phyloP scores from a whole-genome alignment of 1,284 basidiomycete species.

The Fomitopsis pinicola region DNA sequence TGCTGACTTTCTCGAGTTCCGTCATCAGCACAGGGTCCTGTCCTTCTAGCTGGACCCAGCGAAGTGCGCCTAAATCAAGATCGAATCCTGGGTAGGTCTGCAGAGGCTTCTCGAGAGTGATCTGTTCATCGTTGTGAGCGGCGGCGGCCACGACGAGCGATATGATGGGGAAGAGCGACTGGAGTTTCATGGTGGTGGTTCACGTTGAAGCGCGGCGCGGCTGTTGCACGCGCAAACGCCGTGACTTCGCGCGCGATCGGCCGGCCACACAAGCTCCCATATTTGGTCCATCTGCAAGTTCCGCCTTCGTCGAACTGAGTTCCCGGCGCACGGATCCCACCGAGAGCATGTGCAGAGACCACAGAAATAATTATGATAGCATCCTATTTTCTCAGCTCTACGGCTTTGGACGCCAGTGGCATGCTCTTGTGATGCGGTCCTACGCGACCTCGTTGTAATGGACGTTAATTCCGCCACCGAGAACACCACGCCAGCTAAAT shows the following conservation, averaged over 20 bases:
- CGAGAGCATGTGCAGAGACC: neutral
- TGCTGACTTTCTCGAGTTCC: conserved; percentile 73
- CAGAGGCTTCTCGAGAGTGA: conserved; percentile 14
- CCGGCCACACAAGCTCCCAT: neutral
- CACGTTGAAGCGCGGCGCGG: conserved; percentile 4
- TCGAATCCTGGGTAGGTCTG: conserved; percentile 36
- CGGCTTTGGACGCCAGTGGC: neutral
- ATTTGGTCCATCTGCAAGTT: neutral
- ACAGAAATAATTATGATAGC: neutral
- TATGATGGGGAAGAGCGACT: conserved; percentile 32
- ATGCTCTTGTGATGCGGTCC: neutral
- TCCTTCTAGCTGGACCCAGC: conserved; percentile 74
- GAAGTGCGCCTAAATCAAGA: conserved; percentile 65
- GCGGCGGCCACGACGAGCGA: conserved; percentile 21
- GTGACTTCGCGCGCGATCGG: neutral
- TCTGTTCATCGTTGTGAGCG: conserved; percentile 18
- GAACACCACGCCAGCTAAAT: neutral
- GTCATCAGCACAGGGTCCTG: conserved; percentile 70
- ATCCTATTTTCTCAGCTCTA: neutral
- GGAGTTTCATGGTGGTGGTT: conserved; percentile 43
- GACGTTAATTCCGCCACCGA: neutral
- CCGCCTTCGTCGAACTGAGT: neutral
- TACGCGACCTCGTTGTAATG: neutral
- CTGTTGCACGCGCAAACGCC: neutral
- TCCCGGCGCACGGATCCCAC: neutral